Evolutionary conservation across 179 eudicot species (phyloP).

Genomic region (Drosera spatulata): DNA sequence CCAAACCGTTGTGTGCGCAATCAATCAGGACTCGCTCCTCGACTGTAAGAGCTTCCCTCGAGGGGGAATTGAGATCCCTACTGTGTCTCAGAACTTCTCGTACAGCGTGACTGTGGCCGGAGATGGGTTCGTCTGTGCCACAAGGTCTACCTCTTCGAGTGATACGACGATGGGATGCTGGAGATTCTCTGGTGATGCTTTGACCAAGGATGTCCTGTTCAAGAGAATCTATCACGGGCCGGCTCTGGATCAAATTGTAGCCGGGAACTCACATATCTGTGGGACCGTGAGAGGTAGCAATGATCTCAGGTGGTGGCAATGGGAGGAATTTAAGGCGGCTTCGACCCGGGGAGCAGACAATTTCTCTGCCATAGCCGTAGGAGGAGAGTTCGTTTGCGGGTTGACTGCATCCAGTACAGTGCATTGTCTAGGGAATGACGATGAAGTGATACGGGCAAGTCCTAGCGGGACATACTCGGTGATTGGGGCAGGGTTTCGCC

Average conservation of each 20-base stretch:
- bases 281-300: conserved; percentile 27
- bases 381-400: conserved; percentile 61
- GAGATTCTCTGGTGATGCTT: conserved; percentile 31
- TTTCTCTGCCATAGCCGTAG: conserved; percentile 35
- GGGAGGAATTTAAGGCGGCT: conserved; percentile 19
- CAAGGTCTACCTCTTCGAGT: conserved; percentile 17
- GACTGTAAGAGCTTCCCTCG: conserved; percentile 46
- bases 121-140: conserved; percentile 51
- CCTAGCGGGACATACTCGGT: conserved; percentile 35
- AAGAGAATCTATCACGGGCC: conserved; percentile 52
- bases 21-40: conserved; percentile 18
- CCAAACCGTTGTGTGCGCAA: conserved; percentile 51
- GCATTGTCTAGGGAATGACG: conserved; percentile 22
- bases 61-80: conserved; percentile 15
- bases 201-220: conserved; percentile 3
- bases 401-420: conserved; percentile 27
- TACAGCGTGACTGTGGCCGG: conserved; percentile 57
- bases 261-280: conserved; percentile 56
- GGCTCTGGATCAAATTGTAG: conserved; percentile 28
- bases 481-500: conserved; percentile 36
- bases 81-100: conserved; percentile 12
- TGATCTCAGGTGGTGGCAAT: conserved; percentile 49
- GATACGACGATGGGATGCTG: conserved; percentile 47
- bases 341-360: not conserved
- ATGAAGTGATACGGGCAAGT: conserved; percentile 8